Base-by-base conservation (phyloP, 805 yeast genomes). In the Isabelozyma pseudorhagii region DNA sequence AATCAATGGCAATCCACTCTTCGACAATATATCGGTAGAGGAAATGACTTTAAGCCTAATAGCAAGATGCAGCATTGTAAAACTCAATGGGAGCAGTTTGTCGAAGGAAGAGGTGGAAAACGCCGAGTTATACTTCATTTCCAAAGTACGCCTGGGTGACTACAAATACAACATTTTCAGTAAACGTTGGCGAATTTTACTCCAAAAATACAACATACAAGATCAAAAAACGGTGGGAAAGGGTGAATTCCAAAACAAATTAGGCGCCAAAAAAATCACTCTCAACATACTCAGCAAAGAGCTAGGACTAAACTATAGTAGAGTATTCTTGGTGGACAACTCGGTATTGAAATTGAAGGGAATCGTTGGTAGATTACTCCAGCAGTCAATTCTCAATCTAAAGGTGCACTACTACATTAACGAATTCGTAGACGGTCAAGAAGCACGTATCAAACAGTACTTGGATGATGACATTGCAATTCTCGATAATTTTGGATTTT, bases 71-170 rank as follows among this genome's bases (percentile, higher is more conserved):
- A 29, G 38, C 5, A 8, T 18, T n/a, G 29, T 9, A 1, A 67
- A 64, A 21, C 64, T 90, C 11, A 83, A 91, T 58, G 96, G 96
- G 0, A 74, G 83, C 0, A 46, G 38, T 0, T 66, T 89, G 8
- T 59, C 69, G 3, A 48, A 42, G 0, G 73, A 66, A 1, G 87
- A 83, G 45, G 71, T 90, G 14, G 54, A 50, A 5, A 87, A 84
- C 54, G 85, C 88, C 0, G 96, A 90, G 61, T 61, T 87, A 4
- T 89, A 79, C 59, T 83, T 87, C 51, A 68, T 87, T 28, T 73
- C 83, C 5, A 74, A 74, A 52, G 80, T 87, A 0, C 60, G 57
- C n/a, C 51, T 50, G 14, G 64, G 64, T 1, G 60, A 64, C 5
- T 55, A 61, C 38, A 18, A 42, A 1, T 56, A 56, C 40, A 55